Evolutionary conservation across 495 filamentous ascomycete species (phyloP), one percentile per base, ranked within the genome.

Genomic region (Annulohypoxylon nitens): DNA sequence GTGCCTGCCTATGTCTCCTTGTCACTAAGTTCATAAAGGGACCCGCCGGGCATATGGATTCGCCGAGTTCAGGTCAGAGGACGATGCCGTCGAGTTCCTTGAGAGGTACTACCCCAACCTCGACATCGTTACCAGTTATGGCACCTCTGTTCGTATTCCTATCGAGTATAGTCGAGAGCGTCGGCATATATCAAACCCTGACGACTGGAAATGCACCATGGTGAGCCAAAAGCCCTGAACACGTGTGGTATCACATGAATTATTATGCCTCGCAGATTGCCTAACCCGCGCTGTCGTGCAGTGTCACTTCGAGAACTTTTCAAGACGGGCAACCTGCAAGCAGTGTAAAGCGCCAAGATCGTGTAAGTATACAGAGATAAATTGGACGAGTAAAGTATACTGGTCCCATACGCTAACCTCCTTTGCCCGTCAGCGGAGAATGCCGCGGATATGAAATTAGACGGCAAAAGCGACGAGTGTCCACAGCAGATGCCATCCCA

Each of bases 381-480:
- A 25, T 54, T 53, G 18, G 26, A 23, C 23, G 2, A 16, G 20
- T 14, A 33, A 30, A 54, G 0, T 8, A 54, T 25, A 26, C 14
- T 16, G n/a, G 9, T 48, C 50, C 25, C 20, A n/a, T 18, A 33
- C 7, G 48, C 67, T 70, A 30, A 72, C 47, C 9, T 64, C 30
- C 58, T 70, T 12, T 47, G 43, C n/a, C 57, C 39, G 39, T 57
- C 51, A 70, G 61, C 69, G 67, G 79, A 83, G 50, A 79, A 78
- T 36, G 73, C 64, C 18, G 64, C 63, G 25, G 80, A 77, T 30
- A 76, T 77, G 72, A 76, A 71, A 76, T 58, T 74, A 91, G 66
- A 92, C 86, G 94, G 94, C 20, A 91, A 94, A 74, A 93, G 92
- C 47, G 95, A 97, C 79, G 92, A 89, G 50, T 91, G 92, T 7